Evolutionary conservation across 1,284 basidiomycete genomes (phyloP).

Genomic region (Cerioporus squamosus): DNA sequence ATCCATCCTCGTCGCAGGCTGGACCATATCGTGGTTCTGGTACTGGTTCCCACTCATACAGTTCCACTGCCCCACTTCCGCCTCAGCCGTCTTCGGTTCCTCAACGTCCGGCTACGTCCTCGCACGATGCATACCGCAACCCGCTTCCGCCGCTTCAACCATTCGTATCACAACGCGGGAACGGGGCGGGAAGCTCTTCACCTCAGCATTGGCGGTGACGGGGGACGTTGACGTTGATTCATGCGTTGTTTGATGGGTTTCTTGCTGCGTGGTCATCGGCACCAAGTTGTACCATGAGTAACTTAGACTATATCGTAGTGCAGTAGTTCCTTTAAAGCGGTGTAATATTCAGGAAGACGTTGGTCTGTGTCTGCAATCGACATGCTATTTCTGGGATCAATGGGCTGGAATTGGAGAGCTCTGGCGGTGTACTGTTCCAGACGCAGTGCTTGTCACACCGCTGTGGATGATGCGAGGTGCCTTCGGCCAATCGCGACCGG

Average conservation of each 20-base stretch:
- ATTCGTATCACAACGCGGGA: conserved; percentile 19
- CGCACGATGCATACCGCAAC: conserved; percentile 17
- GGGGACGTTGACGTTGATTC: conserved; percentile 10
- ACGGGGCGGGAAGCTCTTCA: conserved; percentile 22
- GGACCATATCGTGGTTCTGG: conserved; percentile 5
- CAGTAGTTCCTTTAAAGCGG: conserved; percentile 9
- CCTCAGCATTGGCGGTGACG: conserved; percentile 28
- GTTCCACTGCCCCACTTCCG: conserved; percentile 2
- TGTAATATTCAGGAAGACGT: conserved; percentile 12
- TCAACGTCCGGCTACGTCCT: conserved; percentile 8
- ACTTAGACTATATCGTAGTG: conserved; percentile 13
- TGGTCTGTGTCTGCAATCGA: not conserved
- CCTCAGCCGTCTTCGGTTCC: conserved; percentile 12
- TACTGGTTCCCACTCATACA: conserved; percentile 16
- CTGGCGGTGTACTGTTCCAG: too few species aligned
- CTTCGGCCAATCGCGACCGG: conserved; percentile 10
- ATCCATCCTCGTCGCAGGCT: conserved; percentile 12
- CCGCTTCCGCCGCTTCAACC: conserved; percentile 8
- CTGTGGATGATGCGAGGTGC: not conserved
- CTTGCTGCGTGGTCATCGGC: conserved; percentile 10
- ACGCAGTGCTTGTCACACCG: not conserved
- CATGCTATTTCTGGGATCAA: not conserved
- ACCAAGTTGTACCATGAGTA: conserved; percentile 17
- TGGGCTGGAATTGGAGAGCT: not conserved
- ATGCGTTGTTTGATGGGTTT: conserved; percentile 9